These are phyloP conservation scores for Tetraselmis striata DNA, from an alignment of 139 green algal genomes.

Conservation along the genomic window DNA sequence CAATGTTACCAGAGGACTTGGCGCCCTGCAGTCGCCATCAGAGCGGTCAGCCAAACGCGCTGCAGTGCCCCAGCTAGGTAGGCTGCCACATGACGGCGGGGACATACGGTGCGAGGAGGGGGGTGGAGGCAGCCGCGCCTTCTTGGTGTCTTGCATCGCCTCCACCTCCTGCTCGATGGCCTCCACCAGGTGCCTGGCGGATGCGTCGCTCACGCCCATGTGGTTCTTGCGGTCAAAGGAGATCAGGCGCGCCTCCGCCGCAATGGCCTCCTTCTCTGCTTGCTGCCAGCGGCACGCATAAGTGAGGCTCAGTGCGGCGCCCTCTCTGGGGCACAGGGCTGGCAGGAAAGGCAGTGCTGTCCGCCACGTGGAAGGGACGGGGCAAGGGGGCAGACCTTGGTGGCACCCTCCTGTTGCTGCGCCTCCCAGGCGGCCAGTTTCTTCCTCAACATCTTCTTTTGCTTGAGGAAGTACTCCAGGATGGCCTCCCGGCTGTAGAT, in stretches of 20 bases:
- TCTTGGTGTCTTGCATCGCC: conserved; percentile 4
- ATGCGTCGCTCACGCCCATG: conserved; percentile 57
- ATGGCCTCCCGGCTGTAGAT: conserved; percentile 83
- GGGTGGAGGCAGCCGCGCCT: no score
- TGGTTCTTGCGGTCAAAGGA: conserved; percentile 83
- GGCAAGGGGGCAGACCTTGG: not conserved
- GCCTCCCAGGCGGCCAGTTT: conserved; percentile 69
- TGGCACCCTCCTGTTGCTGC: conserved; percentile 43
- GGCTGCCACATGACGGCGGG: no score
- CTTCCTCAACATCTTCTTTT: conserved; percentile 82
- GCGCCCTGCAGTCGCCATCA: not conserved
- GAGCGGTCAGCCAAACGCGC: no score
- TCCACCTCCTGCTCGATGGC: conserved; percentile 5
- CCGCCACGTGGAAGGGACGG: not conserved
- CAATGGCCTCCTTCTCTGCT: conserved; percentile 45
- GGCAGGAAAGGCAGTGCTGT: no score
- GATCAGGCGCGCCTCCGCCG: conserved; percentile 56
- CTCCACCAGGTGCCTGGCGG: conserved; percentile 15
- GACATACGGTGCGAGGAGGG: no score
- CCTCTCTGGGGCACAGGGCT: no score
- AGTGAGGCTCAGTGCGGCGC: no score
- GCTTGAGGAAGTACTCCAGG: conserved; percentile 70
- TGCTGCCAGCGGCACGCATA: no score
- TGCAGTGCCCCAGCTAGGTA: no score
- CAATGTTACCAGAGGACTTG: conserved; percentile 7